Evolutionary conservation across 768 basidiomycete genomes (phyloP), one percentile per base, ranked within the genome.

Genomic region (Mycena chlorophos): DNA sequence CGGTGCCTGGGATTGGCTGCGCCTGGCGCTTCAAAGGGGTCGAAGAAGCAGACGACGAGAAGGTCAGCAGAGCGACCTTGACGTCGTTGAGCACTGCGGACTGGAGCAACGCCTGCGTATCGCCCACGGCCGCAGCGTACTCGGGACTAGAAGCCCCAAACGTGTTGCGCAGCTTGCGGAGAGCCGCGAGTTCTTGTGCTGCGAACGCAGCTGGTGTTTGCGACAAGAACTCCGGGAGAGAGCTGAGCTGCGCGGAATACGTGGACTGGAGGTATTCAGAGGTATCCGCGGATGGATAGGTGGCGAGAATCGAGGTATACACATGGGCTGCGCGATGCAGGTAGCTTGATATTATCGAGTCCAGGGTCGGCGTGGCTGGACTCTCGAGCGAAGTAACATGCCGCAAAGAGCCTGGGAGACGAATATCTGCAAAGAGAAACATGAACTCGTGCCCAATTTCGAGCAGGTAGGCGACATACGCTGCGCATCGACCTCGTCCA

Each of bases 301-400:
- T 66, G 4, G 78, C 71, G 61, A 75, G 80, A 29, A 89, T 70
- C 26, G 79, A 75, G n/a, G 81, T 67, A 65, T 86, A 89, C 2
- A 73, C 72, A 50, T 83, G 78, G 8, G 71, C 61, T 6, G 89
- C 89, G 37, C 83, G 85, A 50, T 77, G 76, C 23, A 78, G 71
- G 63, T 80, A 87, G 5, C 81, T 83, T 27, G 79, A 76, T 6
- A 88, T 58, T n/a, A 88, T 75, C 2, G 77, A 77, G 2, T 78
- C 71, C 2, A 85, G 71, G 4, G 82, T 76, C 14, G 74, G 63
- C 6, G 74, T 63, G 20, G 73, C 63, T 8, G 68, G 61, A 34
- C 78, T 50, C 26, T 73, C 75, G 67, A 87, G 85, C 3, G 84
- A 74, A 12, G 45, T 25, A 4, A 46, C 45, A n/a, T 78, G 74